Evolutionary conservation across 768 basidiomycete genomes (phyloP), one percentile per base, ranked within the genome.

Genomic region (Boletus vermiculosoides): DNA sequence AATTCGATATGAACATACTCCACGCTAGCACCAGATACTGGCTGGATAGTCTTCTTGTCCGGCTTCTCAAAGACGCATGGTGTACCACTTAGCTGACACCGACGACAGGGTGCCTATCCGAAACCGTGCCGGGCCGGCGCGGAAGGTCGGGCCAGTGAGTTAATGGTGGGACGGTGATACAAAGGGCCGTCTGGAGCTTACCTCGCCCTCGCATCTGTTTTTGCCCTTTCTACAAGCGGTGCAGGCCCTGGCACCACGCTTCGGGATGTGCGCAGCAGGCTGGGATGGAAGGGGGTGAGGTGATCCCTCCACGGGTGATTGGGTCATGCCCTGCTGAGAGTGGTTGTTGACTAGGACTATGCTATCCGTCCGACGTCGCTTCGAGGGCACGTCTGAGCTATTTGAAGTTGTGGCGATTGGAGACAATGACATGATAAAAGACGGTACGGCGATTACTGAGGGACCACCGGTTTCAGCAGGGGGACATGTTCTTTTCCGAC

Each of bases 161-260:
- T 45, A 63, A 55, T 69, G 73, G 65, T 71, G 76, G 79, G 78
- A 76, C 73, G 79, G 76, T 33, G 71, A 64, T 61, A 59, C 60
- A 63, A 71, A 70, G 70, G 65, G 64, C 65, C 70, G 58, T 62
- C 57, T 50, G 70, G 41, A 61, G 63, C 82, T 70, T 68, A 91
- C 91, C 83, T 92, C 92, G 74, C 92, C 91, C 77, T 94, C 92
- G 70, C 92, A 94, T 71, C 92, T 80, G 78, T 94, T 94, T 79
- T 94, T 94, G 56, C 92, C 92, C 66, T 91, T 92, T 71, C 92
- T 85, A 74, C 92, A 94, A 61, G 87, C 84, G 16, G 91, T 92
- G 71, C 92, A 94, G 53, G 92, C 92, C 61, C 90, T 79, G 54
- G 90, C 89, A n/a, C 92, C 92, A 65, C 91, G 81, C 80, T 93